Percentiles rank a stretch among this genome's conserved stretches.
These are phyloP conservation scores for Auxenochlorella pyrenoidosa DNA, from an alignment of 139 green algal genomes.

Conservation along the genomic window DNA sequence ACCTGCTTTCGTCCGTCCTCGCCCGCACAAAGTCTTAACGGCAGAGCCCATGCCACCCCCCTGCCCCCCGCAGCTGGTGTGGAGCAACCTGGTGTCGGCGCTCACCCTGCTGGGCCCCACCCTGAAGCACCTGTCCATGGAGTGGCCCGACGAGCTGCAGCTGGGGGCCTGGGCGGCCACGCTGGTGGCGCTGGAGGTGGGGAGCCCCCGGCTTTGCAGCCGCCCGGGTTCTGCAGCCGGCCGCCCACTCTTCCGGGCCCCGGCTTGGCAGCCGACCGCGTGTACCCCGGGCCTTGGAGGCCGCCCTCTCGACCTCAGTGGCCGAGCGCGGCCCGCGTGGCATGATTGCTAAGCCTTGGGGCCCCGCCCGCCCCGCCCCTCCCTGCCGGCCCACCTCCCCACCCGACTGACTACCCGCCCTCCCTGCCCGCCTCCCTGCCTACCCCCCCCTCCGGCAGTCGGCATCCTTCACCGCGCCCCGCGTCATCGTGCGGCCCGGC, in stretches of 20 bases:
- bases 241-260: too few species aligned
- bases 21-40: too few species aligned
- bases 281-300: too few species aligned
- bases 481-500: constrained; percentile 16
- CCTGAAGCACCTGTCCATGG: constrained; percentile 16
- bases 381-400: too few species aligned
- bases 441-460: neutral
- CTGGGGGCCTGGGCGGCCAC: constrained; percentile 24
- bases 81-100: constrained; percentile 26
- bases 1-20: too few species aligned
- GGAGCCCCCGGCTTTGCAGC: neutral
- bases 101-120: constrained; percentile 23
- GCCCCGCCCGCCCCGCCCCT: too few species aligned
- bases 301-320: too few species aligned
- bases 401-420: too few species aligned
- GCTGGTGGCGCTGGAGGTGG: constrained; percentile 12
- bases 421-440: neutral
- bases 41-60: neutral
- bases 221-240: neutral
- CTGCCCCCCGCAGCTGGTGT: constrained; percentile 21
- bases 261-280: too few species aligned
- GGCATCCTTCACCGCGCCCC: constrained; percentile 9
- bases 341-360: too few species aligned
- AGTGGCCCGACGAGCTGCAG: constrained; percentile 27
- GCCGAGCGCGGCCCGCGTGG: too few species aligned